phyloP scores from a whole-genome alignment of 1,284 basidiomycete genomes.

The Neonothopanus nambi region DNA sequence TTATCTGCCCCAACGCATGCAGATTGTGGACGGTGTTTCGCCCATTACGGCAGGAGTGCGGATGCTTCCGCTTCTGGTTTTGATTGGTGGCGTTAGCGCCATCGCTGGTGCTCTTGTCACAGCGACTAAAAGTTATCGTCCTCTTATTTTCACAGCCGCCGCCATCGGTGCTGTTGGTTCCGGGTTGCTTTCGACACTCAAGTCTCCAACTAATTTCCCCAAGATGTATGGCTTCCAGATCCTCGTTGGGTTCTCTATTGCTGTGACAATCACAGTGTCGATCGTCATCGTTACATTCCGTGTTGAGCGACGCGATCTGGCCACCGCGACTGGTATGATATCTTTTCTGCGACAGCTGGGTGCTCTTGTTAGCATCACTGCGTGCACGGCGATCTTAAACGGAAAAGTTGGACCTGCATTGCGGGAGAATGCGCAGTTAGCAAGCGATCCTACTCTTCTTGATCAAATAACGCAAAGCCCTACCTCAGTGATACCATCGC shows the following conservation, averaged over 20 bases:
- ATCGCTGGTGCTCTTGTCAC: not conserved
- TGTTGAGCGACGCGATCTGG: not conserved
- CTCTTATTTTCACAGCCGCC: not conserved
- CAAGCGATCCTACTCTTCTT: not conserved
- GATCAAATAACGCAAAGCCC: too few relatives aligned
- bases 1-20: constrained; percentile 1
- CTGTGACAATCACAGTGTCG: constrained; percentile 1
- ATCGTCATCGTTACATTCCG: not conserved
- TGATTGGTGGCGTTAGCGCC: not conserved
- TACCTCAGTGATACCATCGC: too few relatives aligned
- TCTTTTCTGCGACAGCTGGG: constrained; percentile 1
- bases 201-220: not conserved
- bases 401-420: not conserved
- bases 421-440: not conserved
- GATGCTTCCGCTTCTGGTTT: not conserved
- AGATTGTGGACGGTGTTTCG: not conserved
- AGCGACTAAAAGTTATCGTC: not conserved
- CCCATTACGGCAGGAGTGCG: not conserved
- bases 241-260: constrained; percentile 1
- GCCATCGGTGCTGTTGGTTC: not conserved
- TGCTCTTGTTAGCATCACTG: not conserved
- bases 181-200: not conserved
- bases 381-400: not conserved
- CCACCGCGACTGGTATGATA: not conserved
- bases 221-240: not conserved